phyloP scores from a whole-genome alignment of 2,329 filamentous ascomycete species.

The Cercospora sojina region DNA sequence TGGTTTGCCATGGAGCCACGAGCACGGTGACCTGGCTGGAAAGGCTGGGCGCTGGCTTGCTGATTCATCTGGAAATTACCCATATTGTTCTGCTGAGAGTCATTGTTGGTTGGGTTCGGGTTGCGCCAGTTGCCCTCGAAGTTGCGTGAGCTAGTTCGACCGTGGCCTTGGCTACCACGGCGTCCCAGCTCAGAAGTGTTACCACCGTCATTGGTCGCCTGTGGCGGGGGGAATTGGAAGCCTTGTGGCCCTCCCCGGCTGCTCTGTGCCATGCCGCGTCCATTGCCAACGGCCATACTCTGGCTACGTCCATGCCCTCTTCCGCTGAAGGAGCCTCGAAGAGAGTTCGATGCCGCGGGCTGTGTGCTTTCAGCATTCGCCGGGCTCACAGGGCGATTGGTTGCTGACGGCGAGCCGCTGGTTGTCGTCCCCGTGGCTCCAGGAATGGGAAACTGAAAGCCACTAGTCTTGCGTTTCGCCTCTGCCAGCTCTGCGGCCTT shows the following conservation, averaged over 20 bases:
- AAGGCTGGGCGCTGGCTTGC: constrained; percentile 67
- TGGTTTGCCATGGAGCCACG: constrained; percentile 78
- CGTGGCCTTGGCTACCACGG: constrained; percentile 76
- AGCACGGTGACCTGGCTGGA: constrained; percentile 88
- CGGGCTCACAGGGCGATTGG: constrained; percentile 58
- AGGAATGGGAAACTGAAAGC: constrained; percentile 89
- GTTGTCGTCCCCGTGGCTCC: constrained; percentile 59
- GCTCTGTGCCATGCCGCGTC: constrained; percentile 61
- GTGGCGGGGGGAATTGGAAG: constrained; percentile 63
- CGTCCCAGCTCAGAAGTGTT: constrained; percentile 65
- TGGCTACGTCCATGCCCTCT: constrained; percentile 70
- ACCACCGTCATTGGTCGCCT: constrained; percentile 53
- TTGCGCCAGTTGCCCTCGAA: constrained; percentile 99
- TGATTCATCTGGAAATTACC: constrained; percentile 69
- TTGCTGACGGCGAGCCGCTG: constrained; percentile 48
- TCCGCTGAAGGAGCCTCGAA: constrained; percentile 41
- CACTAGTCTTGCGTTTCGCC: constrained; percentile 90
- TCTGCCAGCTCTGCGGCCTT: constrained; percentile 96
- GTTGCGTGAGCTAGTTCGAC: constrained; percentile 80
- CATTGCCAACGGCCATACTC: constrained; percentile 76
- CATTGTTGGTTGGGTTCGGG: constrained; percentile 55
- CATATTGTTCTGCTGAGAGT: constrained; percentile 51
- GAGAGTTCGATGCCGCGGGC: constrained; percentile 28
- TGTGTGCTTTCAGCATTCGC: constrained; percentile 41
- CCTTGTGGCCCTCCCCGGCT: constrained; percentile 64